Percentiles rank a stretch among this genome's conserved stretches.
phyloP scores from a whole-genome alignment of 768 basidiomycete genomes.

The Leccinum fibrillosum region DNA sequence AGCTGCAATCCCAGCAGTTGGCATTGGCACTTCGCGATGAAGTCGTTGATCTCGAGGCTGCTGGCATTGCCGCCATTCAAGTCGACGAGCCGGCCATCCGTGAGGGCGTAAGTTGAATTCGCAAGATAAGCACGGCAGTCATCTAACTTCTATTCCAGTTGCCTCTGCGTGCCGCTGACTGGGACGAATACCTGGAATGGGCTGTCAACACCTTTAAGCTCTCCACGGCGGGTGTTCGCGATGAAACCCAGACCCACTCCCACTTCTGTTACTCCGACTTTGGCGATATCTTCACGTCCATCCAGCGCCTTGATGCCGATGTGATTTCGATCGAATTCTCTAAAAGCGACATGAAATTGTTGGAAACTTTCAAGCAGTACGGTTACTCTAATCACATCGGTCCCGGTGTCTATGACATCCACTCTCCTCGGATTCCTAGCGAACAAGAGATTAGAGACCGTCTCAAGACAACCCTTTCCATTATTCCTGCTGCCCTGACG shows the following conservation, averaged over 20 bases:
- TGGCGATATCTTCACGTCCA: constrained; percentile 97
- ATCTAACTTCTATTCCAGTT: constrained; percentile 44
- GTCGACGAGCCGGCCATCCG: constrained; percentile 99
- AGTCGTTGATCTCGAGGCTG: constrained; percentile 94
- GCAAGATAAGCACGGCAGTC: not conserved
- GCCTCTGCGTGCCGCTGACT: constrained; percentile 93
- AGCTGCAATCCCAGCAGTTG: constrained; percentile 97
- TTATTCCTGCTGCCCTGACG: constrained; percentile 77
- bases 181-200: constrained; percentile 96
- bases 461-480: constrained; percentile 76
- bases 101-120: constrained; percentile 72
- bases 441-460: constrained; percentile 94
- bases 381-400: constrained; percentile 98
- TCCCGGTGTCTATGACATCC: constrained; percentile 98
- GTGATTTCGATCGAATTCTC: constrained; percentile 99
- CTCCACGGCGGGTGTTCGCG: constrained; percentile 91
- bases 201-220: constrained; percentile 99
- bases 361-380: constrained; percentile 91
- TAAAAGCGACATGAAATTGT: constrained; percentile 97
- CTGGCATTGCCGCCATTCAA: constrained; percentile 96
- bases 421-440: constrained; percentile 96
- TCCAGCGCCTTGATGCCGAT: constrained; percentile 95
- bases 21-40: constrained; percentile 98
- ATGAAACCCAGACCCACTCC: constrained; percentile 94
- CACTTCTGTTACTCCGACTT: constrained; percentile 99